These are phyloP conservation scores for Pythium pyrilobum DNA, from an alignment of 352 stramenopile species.

Conservation along the genomic window DNA sequence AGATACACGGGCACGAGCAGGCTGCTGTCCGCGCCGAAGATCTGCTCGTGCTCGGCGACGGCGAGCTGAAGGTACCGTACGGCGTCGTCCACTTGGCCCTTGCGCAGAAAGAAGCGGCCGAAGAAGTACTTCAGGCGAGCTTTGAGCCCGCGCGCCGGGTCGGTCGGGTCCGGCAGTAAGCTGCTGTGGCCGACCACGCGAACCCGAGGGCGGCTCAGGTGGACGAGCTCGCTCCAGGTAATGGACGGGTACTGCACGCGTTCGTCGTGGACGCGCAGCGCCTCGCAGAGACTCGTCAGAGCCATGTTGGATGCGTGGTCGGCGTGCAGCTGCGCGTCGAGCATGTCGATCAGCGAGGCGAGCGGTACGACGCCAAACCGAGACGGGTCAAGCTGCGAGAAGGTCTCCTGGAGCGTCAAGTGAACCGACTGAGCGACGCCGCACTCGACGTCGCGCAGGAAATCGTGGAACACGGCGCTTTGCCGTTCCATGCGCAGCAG, in stretches of 20 bases:
- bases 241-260: constrained; percentile 14
- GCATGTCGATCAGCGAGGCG: constrained; percentile 26
- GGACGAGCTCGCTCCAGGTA: constrained; percentile 32
- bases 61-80: constrained; percentile 40
- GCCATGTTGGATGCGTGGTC: not conserved
- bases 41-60: constrained; percentile 36
- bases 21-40: constrained; percentile 20
- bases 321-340: constrained; percentile 2
- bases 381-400: constrained; percentile 35
- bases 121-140: constrained; percentile 46
- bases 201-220: not conserved
- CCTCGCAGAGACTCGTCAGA: not conserved
- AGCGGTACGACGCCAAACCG: constrained; percentile 40
- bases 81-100: constrained; percentile 55
- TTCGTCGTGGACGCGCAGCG: not conserved
- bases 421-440: constrained; percentile 19
- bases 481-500: constrained; percentile 35
- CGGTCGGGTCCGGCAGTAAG: too few relatives aligned
- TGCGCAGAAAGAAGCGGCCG: constrained; percentile 42
- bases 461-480: constrained; percentile 30
- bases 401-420: constrained; percentile 23
- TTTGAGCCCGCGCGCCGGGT: constrained; percentile 22
- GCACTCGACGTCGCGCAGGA: constrained; percentile 26
- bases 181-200: not conserved
- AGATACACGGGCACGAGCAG: constrained; percentile 53